A percentile compares a stretch with the other conserved stretches of the same genome.
These are phyloP conservation scores for Protomyces gravidus DNA, from an alignment of 1,139 yeast genomes.

Conservation along the genomic window DNA sequence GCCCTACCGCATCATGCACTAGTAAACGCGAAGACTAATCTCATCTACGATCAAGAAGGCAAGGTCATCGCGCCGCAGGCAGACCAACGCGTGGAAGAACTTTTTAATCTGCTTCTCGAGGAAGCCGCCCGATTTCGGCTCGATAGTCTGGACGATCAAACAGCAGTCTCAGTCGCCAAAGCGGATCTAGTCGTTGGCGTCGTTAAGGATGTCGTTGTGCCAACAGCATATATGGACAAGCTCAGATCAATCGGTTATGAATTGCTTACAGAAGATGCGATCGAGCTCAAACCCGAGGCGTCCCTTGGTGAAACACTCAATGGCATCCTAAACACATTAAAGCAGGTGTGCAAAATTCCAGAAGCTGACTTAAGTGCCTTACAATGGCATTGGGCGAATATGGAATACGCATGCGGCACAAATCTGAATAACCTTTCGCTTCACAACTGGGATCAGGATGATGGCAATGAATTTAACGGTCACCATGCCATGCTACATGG, in stretches of 20 bases:
- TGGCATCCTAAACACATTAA: constrained; percentile 40
- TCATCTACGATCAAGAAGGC: constrained; percentile 40
- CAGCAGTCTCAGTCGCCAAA: constrained; percentile 16
- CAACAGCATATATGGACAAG: background rate
- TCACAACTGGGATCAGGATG: constrained; percentile 46
- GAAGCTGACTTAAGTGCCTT: constrained; percentile 42
- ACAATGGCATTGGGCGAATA: constrained; percentile 46
- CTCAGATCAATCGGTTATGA: constrained; percentile 4
- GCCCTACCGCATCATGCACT: constrained; percentile 44
- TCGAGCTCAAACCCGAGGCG: background rate
- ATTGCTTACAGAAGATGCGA: background rate
- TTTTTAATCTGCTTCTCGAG: constrained; percentile 43
- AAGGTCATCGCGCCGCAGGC: constrained; percentile 37
- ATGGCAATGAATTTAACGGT: constrained; percentile 45
- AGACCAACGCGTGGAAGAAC: constrained; percentile 41
- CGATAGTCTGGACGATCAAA: constrained; percentile 18
- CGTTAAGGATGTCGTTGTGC: background rate
- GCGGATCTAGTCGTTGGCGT: constrained; percentile 30
- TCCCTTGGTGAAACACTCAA: constrained; percentile 43
- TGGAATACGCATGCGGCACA: constrained; percentile 45
- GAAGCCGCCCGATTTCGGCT: constrained; percentile 40
- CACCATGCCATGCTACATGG: constrained; percentile 43
- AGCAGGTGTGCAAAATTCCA: constrained; percentile 39
- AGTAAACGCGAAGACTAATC: constrained; percentile 39
- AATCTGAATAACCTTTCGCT: constrained; percentile 42